phyloP scores from a whole-genome alignment of 2,329 filamentous ascomycete genomes.

The Neocatenulostroma microsporum region DNA sequence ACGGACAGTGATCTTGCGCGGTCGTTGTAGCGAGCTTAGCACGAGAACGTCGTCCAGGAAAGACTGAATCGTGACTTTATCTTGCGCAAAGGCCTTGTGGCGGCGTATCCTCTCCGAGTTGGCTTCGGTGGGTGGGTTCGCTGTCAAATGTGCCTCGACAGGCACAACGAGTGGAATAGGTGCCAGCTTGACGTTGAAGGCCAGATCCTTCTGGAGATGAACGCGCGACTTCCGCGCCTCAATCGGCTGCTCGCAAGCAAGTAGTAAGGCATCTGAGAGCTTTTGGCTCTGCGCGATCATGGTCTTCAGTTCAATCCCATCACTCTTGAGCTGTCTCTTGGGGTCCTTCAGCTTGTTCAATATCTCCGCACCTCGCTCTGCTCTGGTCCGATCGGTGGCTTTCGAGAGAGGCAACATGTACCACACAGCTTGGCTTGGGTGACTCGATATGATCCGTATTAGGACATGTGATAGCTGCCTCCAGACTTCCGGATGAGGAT shows the following conservation, averaged over 20 bases:
- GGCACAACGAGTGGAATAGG: conserved; percentile 84
- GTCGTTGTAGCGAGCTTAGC: conserved; percentile 83
- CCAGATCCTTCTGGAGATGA: conserved; percentile 67
- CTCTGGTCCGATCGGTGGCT: conserved; percentile 64
- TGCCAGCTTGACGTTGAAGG: conserved; percentile 74
- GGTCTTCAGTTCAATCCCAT: conserved; percentile 56
- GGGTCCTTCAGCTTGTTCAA: conserved; percentile 38
- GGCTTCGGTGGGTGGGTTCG: conserved; percentile 64
- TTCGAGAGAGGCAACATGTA: conserved; percentile 80
- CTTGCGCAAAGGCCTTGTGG: conserved; percentile 79
- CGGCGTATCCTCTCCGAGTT: conserved; percentile 59
- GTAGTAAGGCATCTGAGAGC: conserved; percentile 71
- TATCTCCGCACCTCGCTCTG: conserved; percentile 41
- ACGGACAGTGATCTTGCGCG: conserved; percentile 77
- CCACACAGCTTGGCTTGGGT: conserved; percentile 90
- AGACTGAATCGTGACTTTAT: conserved; percentile 70
- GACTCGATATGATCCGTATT: conserved; percentile 71
- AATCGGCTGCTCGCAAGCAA: conserved; percentile 73
- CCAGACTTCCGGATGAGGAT: conserved; percentile 71
- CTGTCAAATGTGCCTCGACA: conserved; percentile 74
- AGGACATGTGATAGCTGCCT: conserved; percentile 71
- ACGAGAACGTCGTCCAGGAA: conserved; percentile 87
- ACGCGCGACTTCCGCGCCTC: conserved; percentile 62
- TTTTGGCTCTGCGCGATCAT: conserved; percentile 73
- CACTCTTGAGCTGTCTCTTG: conserved; percentile 50